Evolutionary conservation across 257 asterid genomes (phyloP).

Genomic region (Ehretia macrophylla): DNA sequence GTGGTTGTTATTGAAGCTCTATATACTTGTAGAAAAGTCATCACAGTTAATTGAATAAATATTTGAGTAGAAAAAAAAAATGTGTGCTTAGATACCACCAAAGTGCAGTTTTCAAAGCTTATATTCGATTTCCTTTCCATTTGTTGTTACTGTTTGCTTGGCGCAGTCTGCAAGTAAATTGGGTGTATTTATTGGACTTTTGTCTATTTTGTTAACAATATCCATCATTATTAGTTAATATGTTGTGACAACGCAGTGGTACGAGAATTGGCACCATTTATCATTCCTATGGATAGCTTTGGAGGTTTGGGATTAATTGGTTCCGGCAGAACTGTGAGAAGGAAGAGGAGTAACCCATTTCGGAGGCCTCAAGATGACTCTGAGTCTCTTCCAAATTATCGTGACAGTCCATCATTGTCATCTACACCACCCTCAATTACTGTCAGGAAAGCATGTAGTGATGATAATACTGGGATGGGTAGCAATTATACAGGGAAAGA

Average conservation of each 20-base stretch:
- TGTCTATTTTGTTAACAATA: neutral
- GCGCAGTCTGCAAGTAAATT: neutral
- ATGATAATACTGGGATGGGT: constrained; percentile 27
- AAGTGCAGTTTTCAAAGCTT: too few relatives aligned
- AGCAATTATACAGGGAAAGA: constrained; percentile 16
- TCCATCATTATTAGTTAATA: neutral
- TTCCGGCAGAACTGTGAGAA: constrained; percentile 30
- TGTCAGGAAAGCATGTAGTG: constrained; percentile 49
- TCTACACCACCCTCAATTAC: constrained; percentile 55
- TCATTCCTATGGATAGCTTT: constrained; percentile 41
- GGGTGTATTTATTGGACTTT: neutral
- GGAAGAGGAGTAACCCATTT: constrained; percentile 51
- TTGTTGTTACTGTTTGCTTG: neutral
- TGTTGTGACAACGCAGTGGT: neutral
- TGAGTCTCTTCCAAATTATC: constrained; percentile 38
- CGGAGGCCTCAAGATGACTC: constrained; percentile 52
- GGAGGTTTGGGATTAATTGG: constrained; percentile 33
- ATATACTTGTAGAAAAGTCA: too few relatives aligned
- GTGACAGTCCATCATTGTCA: constrained; percentile 47
- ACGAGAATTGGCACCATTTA: neutral
- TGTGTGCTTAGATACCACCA: too few relatives aligned
- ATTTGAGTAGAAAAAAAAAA: too few relatives aligned
- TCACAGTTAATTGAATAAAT: too few relatives aligned
- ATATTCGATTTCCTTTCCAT: too few relatives aligned
- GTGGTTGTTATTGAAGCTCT: too few relatives aligned